Percentiles rank a stretch among this genome's conserved stretches.
These are phyloP conservation scores for Ilyonectria destructans DNA, from an alignment of 2,329 filamentous ascomycete species.

Conservation along the genomic window DNA sequence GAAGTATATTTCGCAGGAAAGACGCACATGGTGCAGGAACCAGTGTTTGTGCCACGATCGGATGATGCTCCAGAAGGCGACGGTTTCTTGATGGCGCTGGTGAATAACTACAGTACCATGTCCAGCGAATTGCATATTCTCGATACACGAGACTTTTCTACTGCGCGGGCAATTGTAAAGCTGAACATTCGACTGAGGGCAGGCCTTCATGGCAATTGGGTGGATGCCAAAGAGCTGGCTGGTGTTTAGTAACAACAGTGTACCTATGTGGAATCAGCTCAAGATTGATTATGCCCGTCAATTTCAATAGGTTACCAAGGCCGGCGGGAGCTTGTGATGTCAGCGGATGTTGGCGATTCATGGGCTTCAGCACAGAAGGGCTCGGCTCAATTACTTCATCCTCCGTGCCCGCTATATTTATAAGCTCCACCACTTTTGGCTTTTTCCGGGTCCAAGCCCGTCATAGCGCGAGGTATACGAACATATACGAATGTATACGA, in stretches of 20 bases:
- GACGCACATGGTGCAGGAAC: constrained; percentile 25
- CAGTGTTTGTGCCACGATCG: constrained; percentile 24
- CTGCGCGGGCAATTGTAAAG: constrained; percentile 22
- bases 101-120: constrained; percentile 24
- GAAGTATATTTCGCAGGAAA: constrained; percentile 17
- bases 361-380: no score
- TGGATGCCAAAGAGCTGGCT: constrained; percentile 6
- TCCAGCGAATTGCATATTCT: constrained; percentile 17
- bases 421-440: no score
- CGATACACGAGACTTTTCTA: constrained; percentile 10
- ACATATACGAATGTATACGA: no score
- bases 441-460: no score
- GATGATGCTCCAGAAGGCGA: constrained; percentile 19
- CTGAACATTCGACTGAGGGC: constrained; percentile 20
- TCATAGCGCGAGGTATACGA: no score
- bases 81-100: constrained; percentile 13
- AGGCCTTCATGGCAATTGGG: constrained; percentile 29
- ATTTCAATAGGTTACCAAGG: no score
- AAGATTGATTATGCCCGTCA: no score
- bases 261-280: no score
- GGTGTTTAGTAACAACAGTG: constrained; percentile 27
- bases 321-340: no score
- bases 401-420: no score
- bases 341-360: no score
- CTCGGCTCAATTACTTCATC: no score